Conservation (phyloP, 352 stramenopile genomes). For the Phytophthora boehmeriae region DNA sequence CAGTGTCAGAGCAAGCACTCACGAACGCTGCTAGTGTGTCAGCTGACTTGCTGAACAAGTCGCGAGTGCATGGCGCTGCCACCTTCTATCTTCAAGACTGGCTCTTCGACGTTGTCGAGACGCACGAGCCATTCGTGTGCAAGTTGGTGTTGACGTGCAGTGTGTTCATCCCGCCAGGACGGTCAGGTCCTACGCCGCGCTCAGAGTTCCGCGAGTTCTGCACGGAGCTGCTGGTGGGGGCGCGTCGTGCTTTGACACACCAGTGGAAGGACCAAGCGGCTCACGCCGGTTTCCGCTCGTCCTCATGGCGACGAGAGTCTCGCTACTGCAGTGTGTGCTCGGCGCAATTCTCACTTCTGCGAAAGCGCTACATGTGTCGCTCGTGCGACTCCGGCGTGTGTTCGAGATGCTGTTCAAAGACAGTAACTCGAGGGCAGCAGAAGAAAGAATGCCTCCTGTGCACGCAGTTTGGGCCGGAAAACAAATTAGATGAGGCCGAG, state of each 20-base stretch:
- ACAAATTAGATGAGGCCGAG: conserved; percentile 3
- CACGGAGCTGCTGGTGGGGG: conserved; percentile 53
- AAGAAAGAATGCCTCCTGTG: conserved; percentile 66
- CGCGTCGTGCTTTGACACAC: conserved; percentile 56
- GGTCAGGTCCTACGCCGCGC: conserved; percentile 17
- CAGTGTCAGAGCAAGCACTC: conserved; percentile 56
- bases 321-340: conserved; percentile 66
- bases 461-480: conserved; percentile 53
- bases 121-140: conserved; percentile 57
- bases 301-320: conserved; percentile 37
- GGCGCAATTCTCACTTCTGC: conserved; percentile 59
- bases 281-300: conserved; percentile 23
- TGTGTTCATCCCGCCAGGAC: conserved; percentile 48
- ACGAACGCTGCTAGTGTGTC: conserved; percentile 54
- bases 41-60: conserved; percentile 39
- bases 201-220: conserved; percentile 71
- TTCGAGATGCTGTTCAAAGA: conserved; percentile 58
- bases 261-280: conserved; percentile 59
- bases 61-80: conserved; percentile 34
- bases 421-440: conserved; percentile 9
- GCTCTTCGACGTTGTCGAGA: conserved; percentile 73
- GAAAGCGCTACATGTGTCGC: conserved; percentile 62
- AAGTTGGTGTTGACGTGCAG: conserved; percentile 74
- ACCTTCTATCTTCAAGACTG: conserved; percentile 71
- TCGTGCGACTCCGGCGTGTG: conserved; percentile 61